Percentiles rank a stretch among this genome's conserved stretches.
Evolutionary conservation across 2,329 filamentous ascomycete species (phyloP).

Genomic region (Beauveria scarabaeidicola): DNA sequence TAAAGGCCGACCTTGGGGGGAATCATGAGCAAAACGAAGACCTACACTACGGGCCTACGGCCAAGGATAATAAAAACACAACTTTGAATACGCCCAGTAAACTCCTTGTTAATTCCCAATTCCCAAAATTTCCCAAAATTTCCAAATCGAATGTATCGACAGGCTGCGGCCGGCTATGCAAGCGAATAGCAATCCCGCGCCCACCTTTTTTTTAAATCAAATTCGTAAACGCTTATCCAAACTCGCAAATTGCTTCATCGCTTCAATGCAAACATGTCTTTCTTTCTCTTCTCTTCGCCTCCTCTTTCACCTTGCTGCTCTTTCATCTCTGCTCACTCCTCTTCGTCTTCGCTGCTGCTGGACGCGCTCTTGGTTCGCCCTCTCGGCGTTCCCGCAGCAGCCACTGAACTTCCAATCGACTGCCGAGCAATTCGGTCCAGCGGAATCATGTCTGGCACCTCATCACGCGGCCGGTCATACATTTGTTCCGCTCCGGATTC

Average conservation of each 20-base stretch:
- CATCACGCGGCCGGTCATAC: slow-evolving; percentile 19
- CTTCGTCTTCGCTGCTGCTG: slow-evolving; percentile 15
- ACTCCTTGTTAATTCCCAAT: neutral
- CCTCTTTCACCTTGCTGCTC: neutral
- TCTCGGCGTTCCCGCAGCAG: slow-evolving; percentile 23
- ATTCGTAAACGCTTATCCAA: neutral
- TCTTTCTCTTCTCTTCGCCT: neutral
- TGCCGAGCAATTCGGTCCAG: slow-evolving; percentile 9
- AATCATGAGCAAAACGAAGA: neutral
- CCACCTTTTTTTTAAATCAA: neutral
- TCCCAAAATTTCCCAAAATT: neutral
- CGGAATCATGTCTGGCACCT: slow-evolving; percentile 7
- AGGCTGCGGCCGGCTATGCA: too few species aligned
- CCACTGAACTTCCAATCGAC: slow-evolving; percentile 25
- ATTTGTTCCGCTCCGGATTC: slow-evolving; percentile 23
- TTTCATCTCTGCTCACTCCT: neutral
- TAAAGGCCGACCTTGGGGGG: neutral
- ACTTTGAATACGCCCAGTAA: neutral
- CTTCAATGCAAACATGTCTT: neutral
- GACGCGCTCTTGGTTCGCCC: slow-evolving; percentile 23
- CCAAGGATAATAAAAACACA: neutral
- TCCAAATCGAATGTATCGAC: neutral
- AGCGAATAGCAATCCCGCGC: neutral
- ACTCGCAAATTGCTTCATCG: neutral
- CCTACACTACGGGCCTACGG: neutral